Conservation (phyloP, 1,284 basidiomycete genomes). For the Cutaneotrichosporon cutaneum region DNA sequence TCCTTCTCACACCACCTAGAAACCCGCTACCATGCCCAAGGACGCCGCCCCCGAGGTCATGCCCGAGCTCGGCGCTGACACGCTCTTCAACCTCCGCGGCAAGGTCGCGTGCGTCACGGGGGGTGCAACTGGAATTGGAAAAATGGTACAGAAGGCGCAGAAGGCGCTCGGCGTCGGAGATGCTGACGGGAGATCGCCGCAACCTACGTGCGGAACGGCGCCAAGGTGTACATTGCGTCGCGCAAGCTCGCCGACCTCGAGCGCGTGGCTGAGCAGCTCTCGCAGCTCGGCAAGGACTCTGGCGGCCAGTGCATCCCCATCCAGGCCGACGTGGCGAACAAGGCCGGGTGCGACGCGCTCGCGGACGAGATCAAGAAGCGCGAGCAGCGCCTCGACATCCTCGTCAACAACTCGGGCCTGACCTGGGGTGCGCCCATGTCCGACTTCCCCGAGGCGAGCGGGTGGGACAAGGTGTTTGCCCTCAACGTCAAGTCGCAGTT, state of each 20-base stretch:
- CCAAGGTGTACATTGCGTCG: conserved; percentile 37
- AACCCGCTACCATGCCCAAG: conserved; percentile 23
- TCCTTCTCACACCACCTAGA: background rate
- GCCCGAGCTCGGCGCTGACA: conserved; percentile 25
- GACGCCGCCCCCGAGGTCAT: conserved; percentile 28
- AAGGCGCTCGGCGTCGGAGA: too few relatives aligned
- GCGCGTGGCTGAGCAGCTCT: conserved; percentile 23
- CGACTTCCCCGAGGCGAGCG: conserved; percentile 27
- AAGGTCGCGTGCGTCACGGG: conserved; percentile 30
- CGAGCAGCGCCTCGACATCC: conserved; percentile 38
- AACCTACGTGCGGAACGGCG: conserved; percentile 32
- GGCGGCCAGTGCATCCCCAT: conserved; percentile 24
- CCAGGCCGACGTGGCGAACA: conserved; percentile 34
- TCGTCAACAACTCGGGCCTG: conserved; percentile 47
- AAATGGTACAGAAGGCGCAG: conserved; percentile 17
- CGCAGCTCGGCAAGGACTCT: conserved; percentile 15
- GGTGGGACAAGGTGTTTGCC: conserved; percentile 29
- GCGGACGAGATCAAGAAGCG: conserved; percentile 19
- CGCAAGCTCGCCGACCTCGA: conserved; percentile 28
- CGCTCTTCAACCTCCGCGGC: conserved; percentile 25
- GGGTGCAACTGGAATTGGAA: conserved; percentile 22
- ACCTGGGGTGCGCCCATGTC: conserved; percentile 26
- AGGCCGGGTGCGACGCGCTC: conserved; percentile 28
- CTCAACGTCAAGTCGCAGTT: conserved; percentile 31
- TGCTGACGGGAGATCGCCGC: conserved; percentile 28